phyloP scores from a whole-genome alignment of 768 basidiomycete genomes.

The Pisolithus tinctorius region DNA sequence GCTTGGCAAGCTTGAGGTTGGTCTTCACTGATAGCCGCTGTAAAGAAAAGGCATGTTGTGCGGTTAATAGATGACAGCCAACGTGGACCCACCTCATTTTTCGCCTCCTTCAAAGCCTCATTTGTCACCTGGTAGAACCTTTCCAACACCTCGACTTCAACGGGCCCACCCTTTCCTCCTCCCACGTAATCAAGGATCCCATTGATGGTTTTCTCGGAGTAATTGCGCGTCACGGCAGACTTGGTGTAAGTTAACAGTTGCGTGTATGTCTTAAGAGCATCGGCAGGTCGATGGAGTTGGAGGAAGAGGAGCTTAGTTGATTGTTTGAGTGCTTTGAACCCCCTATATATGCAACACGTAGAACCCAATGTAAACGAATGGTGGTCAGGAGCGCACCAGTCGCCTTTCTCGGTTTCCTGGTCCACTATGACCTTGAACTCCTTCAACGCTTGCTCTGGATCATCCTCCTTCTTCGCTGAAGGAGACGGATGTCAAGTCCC shows the following conservation, averaged over 20 bases:
- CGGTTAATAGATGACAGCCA: neutral
- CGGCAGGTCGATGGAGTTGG: constrained; percentile 65
- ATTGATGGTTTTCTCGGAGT: constrained; percentile 98
- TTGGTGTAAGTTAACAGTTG: constrained; percentile 91
- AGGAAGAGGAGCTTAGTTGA: constrained; percentile 92
- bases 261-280: constrained; percentile 82
- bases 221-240: constrained; percentile 89
- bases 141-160: constrained; percentile 84
- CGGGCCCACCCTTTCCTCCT: constrained; percentile 70
- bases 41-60: constrained; percentile 2
- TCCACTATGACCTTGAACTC: constrained; percentile 87
- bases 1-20: constrained; percentile 92
- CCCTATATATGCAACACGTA: constrained; percentile 45
- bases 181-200: constrained; percentile 97
- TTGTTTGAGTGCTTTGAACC: constrained; percentile 98
- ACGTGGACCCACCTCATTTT: constrained; percentile 74
- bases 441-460: constrained; percentile 84
- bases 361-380: neutral
- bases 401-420: constrained; percentile 86
- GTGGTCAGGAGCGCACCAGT: constrained; percentile 56
- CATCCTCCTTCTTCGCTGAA: constrained; percentile 88
- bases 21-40: constrained; percentile 93
- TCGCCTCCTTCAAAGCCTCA: constrained; percentile 84
- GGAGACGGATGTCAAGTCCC: neutral
- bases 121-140: constrained; percentile 94